Base-by-base conservation (phyloP, 2,329 filamentous ascomycete genomes). In the Cryphonectria japonica region DNA sequence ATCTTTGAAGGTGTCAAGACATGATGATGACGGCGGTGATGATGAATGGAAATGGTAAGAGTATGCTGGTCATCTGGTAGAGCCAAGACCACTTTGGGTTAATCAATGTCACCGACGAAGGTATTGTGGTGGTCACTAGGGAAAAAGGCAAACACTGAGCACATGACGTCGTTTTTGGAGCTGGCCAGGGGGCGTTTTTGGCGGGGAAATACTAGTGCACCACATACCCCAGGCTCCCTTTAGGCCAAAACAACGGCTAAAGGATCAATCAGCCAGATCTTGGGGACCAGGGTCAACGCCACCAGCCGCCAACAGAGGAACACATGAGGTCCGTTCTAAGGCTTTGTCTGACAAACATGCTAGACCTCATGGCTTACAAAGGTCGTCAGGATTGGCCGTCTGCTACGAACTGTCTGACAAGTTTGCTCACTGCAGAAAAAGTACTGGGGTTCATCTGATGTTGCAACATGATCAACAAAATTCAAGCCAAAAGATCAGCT, bases 111-210 rank as follows among this genome's bases (percentile, higher is more conserved):
- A 67, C 43, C 34, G 29, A n/a, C 8, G 65, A 57, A 63, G 65
- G 14, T 26, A 41, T 8, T 46, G 64, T 37, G 43, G 39, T 67
- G 57, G n/a, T 32, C 8, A n/a, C 26, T 7, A n/a, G 32, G 9
- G 9, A 2, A 39, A 59, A 62, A 19, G 65, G 61, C 61, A 66
- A 63, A 19, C 50, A 50, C 34, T n/a, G 43, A 59, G 50, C 69
- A 66, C 69, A 71, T 72, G 71, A 72, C 71, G 71, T 72, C 54
- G 71, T 34, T 46, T 46, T 64, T 46, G 32, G 37, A 29, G 39
- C 19, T 46, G n/a, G 61, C 46, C 61, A 46, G n/a, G 61, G 43
- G 61, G 19, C 8, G 32, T 26, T 46, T n/a, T 26, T 32, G 39
- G 61, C 61, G 39, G 61, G 61, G 39, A 64, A 64, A 39, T 39